Evolutionary conservation across 352 stramenopile species (phyloP).

Genomic region (Globisporangium takayamanum): DNA sequence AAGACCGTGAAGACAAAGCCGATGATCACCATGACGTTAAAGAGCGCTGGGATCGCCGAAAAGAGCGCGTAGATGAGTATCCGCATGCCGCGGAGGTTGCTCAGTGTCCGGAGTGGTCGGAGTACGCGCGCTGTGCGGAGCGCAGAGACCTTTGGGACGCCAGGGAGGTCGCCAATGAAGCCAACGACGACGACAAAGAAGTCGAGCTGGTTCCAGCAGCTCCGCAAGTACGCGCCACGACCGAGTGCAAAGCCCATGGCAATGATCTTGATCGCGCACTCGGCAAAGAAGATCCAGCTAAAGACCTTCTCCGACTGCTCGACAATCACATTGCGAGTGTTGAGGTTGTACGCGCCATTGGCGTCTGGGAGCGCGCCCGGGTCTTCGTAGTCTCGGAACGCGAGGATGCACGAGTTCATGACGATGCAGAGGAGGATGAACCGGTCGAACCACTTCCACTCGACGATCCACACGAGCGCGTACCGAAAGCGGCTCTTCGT

Average conservation of each 20-base stretch:
- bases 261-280: constrained; percentile 78
- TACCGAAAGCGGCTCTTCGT: constrained; percentile 30
- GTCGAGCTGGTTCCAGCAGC: constrained; percentile 82
- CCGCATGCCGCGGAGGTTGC: constrained; percentile 29
- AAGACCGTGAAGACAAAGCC: constrained; percentile 69
- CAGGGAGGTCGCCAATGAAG: constrained; percentile 29
- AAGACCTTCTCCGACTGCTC: constrained; percentile 33
- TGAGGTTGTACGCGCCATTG: constrained; percentile 17
- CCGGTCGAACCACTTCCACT: constrained; percentile 67
- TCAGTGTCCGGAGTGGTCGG: constrained; percentile 55
- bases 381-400: constrained; percentile 46
- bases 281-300: constrained; percentile 62
- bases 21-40: constrained; percentile 65
- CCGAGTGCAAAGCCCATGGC: constrained; percentile 60
- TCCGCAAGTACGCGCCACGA: constrained; percentile 50
- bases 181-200: constrained; percentile 76
- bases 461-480: constrained; percentile 33
- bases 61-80: constrained; percentile 57
- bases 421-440: constrained; percentile 72
- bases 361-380: constrained; percentile 25
- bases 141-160: constrained; percentile 29
- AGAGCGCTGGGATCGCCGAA: constrained; percentile 41
- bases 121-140: constrained; percentile 42
- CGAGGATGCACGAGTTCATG: constrained; percentile 60
- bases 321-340: constrained; percentile 27